Base-by-base conservation (phyloP, 75 land plant species). In the Gnetum montanum region DNA sequence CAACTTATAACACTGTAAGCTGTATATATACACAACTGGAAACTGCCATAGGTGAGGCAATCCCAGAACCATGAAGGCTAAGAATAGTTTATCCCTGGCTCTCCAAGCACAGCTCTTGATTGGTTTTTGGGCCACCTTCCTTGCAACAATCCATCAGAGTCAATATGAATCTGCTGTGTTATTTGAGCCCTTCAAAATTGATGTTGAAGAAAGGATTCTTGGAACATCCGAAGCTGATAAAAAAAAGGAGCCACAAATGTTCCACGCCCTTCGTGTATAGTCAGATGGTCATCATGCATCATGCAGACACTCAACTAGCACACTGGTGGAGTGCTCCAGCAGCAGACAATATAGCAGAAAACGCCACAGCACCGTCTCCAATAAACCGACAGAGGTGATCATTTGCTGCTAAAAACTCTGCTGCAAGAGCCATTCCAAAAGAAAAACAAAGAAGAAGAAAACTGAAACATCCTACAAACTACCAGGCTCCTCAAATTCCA, bases 351-450 rank as follows among this genome's bases (percentile, higher is more conserved):
- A 53, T 18, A 53, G 55, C 55, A 53, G 37, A 36, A 31, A n/a
- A 53, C 22, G 55, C 12, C 55, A 53, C 55, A 20, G 18, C 36
- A 53, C 18, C 55, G 28, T 53, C 43, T 41, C 43, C 43, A 41
- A 41, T 40, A 40, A 41, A 41, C 43, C 43, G 43, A 41, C 55
- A 53, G 29, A 33, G 26, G 37, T 33, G 55, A 53, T n/a, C 55
- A 53, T 53, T 22, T 7, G 37, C 37, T 53, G 55, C 55, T 53
- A 31, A n/a, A n/a, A 53, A 33, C 55, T 53, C 55, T 53, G 55
- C 55, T 53, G 55, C 29, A 53, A 53, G 22, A 53, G 36, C 55
- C 37, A 53, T 33, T 41, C 25, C 37, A 20, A 8, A 53, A 30
- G 12, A 24, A 12, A 34, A 19, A n/a, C 34, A 53, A 50, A 53